Base-by-base conservation (phyloP, 345 rosid species). In the Mangifera indica region DNA sequence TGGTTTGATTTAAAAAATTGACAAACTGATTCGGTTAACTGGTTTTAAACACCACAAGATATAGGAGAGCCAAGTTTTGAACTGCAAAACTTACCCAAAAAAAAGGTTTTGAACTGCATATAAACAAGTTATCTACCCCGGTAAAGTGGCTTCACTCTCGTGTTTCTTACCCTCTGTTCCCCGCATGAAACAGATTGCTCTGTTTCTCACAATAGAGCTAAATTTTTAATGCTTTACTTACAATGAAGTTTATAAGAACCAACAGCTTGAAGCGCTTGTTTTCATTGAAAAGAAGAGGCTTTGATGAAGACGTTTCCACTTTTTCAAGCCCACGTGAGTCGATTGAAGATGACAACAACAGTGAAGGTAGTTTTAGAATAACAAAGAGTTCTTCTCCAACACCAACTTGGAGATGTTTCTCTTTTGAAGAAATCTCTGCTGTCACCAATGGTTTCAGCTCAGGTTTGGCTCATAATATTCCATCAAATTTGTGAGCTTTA, bases 391-490 rank as follows among this genome's bases (percentile, higher is more conserved):
- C 74, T 56, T 70, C 76, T 42, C 82, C 71, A 46, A 85, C 79
- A 83, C 99, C 98, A 84, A 73, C 88, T 13, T 95, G 96, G 99
- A 92, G 79, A 85, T 95, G 99, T 84, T 92, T 89, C 88, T 86
- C 98, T 63, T 91, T 81, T 69, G 86, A 89, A 22, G 97, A 95
- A 85, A 91, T 95, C 49, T 79, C 69, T 60, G 67, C 78, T 21
- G 96, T 98, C 79, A 92, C 99, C 64, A 72, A 80, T 60, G 89
- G 77, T 74, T 92, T 92, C 77, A 76, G 75, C 79, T 55, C 91
- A 84, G 97, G 97, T 94, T 76, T 34, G 55, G 34, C 53, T 51
- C 69, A 60, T 46, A 29, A 21, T 20, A 22, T 34, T 7, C 72
- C 49, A 29, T 14, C 32, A 29, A 5, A 7, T 2, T 2, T 29